phyloP scores from a whole-genome alignment of 2,329 filamentous ascomycete species.

The Aspergillus tubingensis region DNA sequence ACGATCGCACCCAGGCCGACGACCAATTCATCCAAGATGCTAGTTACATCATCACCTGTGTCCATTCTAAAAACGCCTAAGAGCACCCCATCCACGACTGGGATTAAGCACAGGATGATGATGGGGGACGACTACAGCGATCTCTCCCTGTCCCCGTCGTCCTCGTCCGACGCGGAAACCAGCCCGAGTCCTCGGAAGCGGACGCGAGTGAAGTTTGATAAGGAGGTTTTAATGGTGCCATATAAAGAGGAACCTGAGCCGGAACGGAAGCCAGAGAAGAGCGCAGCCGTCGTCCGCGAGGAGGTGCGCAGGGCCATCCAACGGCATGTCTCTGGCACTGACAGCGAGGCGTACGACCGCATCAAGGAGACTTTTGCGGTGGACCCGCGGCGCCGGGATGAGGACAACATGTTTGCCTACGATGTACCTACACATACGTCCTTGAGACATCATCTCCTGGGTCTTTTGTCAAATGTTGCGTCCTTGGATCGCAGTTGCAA shows the following conservation, averaged over 20 bases:
- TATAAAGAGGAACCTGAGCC: constrained; percentile 34
- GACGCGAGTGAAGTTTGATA: constrained; percentile 46
- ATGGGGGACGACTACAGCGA: constrained; percentile 31
- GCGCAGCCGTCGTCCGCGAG: constrained; percentile 59
- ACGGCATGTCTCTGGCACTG: constrained; percentile 52
- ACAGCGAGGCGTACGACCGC: constrained; percentile 59
- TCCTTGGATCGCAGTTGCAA: constrained; percentile 58
- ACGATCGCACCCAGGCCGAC: constrained; percentile 28
- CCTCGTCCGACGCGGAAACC: constrained; percentile 31
- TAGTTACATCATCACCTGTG: constrained; percentile 33
- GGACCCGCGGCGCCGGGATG: constrained; percentile 46
- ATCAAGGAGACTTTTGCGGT: constrained; percentile 56
- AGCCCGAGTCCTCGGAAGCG: constrained; percentile 42
- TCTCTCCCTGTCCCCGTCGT: constrained; percentile 34
- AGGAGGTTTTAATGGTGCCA: constrained; percentile 41
- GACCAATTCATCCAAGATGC: constrained; percentile 34
- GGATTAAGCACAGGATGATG: constrained; percentile 40
- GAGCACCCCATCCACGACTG: constrained; percentile 22
- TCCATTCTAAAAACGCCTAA: constrained; percentile 43
- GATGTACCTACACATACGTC: constrained; percentile 55
- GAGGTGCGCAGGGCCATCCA: constrained; percentile 62
- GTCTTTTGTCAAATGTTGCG: constrained; percentile 59
- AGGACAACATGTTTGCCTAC: constrained; percentile 33
- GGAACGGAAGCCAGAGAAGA: constrained; percentile 50
- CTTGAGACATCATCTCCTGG: constrained; percentile 60